phyloP scores from a whole-genome alignment of 495 filamentous ascomycete genomes.

The Penicillium odoratum region DNA sequence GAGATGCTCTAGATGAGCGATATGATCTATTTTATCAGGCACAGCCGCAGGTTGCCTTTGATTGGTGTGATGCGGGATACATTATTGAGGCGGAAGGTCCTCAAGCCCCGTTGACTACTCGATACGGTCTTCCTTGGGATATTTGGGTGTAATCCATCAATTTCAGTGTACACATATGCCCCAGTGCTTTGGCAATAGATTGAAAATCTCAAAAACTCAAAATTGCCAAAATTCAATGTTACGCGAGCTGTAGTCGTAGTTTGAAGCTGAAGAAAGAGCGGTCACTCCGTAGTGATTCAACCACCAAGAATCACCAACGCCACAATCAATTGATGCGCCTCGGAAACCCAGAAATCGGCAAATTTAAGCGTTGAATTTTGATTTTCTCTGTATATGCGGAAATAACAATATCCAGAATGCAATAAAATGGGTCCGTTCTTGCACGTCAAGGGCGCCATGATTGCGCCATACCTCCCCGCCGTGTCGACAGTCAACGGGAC shows the following conservation, averaged over 20 bases:
- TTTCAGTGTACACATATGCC: neutral
- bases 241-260: too few relatives aligned
- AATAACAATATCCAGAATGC: neutral
- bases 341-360: too few relatives aligned
- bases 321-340: too few relatives aligned
- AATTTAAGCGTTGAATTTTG: too few relatives aligned
- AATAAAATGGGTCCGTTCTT: constrained; percentile 9
- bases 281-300: too few relatives aligned
- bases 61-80: constrained; percentile 61
- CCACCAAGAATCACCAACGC: too few relatives aligned
- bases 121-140: constrained; percentile 38
- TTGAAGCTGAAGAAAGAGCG: too few relatives aligned
- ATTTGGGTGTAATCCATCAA: constrained; percentile 25
- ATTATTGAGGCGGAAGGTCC: constrained; percentile 62
- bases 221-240: too few relatives aligned
- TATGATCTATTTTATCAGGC: constrained; percentile 60
- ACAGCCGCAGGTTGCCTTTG: constrained; percentile 51
- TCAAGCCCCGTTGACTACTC: constrained; percentile 35
- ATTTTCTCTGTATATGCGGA: neutral
- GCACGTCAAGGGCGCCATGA: constrained; percentile 18
- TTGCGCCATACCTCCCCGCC: constrained; percentile 27
- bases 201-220: too few relatives aligned
- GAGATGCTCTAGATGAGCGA: constrained; percentile 42
- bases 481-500: constrained; percentile 18
- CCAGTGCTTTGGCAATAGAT: neutral